These are phyloP conservation scores for Umbellularia californica DNA, from an alignment of 164 flowering plant species.

Conservation along the genomic window DNA sequence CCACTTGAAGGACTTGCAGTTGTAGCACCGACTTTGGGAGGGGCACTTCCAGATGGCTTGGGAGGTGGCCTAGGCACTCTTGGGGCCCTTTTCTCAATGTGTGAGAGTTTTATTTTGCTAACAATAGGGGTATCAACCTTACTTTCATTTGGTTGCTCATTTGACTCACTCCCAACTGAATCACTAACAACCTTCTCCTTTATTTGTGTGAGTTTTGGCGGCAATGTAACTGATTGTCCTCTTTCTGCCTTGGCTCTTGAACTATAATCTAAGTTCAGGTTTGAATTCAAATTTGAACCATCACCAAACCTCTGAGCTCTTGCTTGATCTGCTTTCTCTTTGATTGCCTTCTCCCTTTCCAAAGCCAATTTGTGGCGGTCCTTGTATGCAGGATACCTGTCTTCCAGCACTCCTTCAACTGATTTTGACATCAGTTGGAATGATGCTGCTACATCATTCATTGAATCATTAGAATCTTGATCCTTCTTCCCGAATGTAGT, in stretches of 20 bases:
- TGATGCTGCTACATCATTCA: slow-evolving; percentile 62
- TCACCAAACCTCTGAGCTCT: slow-evolving; percentile 74
- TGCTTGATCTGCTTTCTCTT: slow-evolving; percentile 81
- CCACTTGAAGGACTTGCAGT: slow-evolving; percentile 27
- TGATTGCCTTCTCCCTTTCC: slow-evolving; percentile 83
- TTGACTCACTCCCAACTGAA: slow-evolving; percentile 24
- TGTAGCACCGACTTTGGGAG: slow-evolving; percentile 20
- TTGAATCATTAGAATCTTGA: slow-evolving; percentile 39
- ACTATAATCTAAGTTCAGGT: slow-evolving; percentile 14
- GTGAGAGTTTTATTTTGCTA: slow-evolving; percentile 42
- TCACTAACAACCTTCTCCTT: slow-evolving; percentile 50
- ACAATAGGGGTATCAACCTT: slow-evolving; percentile 41
- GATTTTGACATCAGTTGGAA: slow-evolving; percentile 92
- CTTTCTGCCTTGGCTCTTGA: slow-evolving; percentile 28
- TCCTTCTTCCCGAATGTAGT: slow-evolving; percentile 75
- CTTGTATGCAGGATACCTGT: slow-evolving; percentile 89
- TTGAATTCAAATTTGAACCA: slow-evolving; percentile 24
- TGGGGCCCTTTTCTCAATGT: slow-evolving; percentile 82
- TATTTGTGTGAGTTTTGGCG: slow-evolving; percentile 68
- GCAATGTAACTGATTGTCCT: slow-evolving; percentile 39
- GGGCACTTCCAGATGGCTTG: slow-evolving; percentile 42
- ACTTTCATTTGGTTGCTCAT: slow-evolving; percentile 21
- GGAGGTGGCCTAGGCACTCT: slow-evolving; percentile 91
- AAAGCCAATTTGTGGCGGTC: slow-evolving; percentile 87
- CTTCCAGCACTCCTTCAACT: slow-evolving; percentile 75